Conservation (phyloP, 371 early-diverging fungal genomes). For the Funneliformis caledonium region DNA sequence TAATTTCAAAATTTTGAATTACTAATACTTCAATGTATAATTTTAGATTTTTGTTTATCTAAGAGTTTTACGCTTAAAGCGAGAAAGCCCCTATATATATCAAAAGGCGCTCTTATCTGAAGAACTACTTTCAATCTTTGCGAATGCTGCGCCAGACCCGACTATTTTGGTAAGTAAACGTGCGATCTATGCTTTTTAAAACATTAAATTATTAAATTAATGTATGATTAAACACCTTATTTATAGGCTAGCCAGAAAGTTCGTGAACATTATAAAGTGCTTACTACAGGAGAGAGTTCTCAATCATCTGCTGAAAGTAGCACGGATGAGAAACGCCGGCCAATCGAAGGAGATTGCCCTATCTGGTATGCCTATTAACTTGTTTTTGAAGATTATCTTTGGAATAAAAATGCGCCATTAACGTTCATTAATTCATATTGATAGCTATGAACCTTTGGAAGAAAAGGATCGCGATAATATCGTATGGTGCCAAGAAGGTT, state of each 20-base stretch:
- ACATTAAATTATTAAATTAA: neutral
- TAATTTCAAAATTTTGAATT: neutral
- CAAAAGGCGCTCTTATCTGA: conserved; percentile 10
- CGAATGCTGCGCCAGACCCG: neutral
- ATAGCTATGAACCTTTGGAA: neutral
- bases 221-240: neutral
- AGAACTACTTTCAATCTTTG: neutral
- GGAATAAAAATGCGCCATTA: neutral
- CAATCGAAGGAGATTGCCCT: conserved; percentile 17
- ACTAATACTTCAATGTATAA: neutral
- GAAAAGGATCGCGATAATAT: neutral
- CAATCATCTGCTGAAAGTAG: too few species aligned
- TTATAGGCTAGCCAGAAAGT: neutral
- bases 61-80: neutral
- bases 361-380: neutral
- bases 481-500: neutral
- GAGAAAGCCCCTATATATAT: neutral
- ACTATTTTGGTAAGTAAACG: neutral
- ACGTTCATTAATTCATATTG: neutral
- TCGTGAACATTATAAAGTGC: neutral
- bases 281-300: neutral
- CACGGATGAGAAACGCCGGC: neutral
- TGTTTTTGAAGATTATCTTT: neutral
- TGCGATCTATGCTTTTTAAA: neutral
- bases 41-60: conserved; percentile 6